Evolutionary conservation across 192 early-diverging fungal genomes (phyloP).

Genomic region (Podila verticillata): DNA sequence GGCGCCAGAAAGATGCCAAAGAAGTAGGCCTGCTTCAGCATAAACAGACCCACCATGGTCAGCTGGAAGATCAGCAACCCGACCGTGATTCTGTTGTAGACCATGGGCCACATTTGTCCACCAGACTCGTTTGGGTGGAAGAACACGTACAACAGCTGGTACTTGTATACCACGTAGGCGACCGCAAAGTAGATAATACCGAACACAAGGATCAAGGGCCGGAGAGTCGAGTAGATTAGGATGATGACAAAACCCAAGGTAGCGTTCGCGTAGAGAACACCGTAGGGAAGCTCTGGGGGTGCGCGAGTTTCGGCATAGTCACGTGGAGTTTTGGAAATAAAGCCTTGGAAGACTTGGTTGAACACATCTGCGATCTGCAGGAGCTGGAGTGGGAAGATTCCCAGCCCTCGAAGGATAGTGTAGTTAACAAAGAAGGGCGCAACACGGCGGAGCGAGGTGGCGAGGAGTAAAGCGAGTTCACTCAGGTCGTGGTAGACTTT

Average conservation of each 20-base stretch:
- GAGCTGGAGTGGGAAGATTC: constrained; percentile 73
- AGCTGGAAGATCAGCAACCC: constrained; percentile 73
- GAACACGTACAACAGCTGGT: constrained; percentile 83
- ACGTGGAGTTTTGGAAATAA: constrained; percentile 79
- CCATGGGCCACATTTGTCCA: constrained; percentile 77
- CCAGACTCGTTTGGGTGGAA: constrained; percentile 80
- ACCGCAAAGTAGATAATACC: constrained; percentile 75
- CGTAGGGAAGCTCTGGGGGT: constrained; percentile 77
- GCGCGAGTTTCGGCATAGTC: constrained; percentile 79
- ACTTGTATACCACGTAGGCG: constrained; percentile 78
- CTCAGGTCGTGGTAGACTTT: constrained; percentile 72
- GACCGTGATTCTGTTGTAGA: constrained; percentile 74
- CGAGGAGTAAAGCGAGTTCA: constrained; percentile 70
- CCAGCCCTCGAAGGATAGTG: constrained; percentile 77
- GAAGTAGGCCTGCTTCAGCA: constrained; percentile 62
- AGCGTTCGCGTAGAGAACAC: constrained; percentile 73
- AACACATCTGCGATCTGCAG: constrained; percentile 74
- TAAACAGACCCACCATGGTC: constrained; percentile 72
- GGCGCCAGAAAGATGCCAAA: constrained; percentile 59
- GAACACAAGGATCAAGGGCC: constrained; percentile 75
- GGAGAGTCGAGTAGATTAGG: constrained; percentile 79
- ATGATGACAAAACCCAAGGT: constrained; percentile 77
- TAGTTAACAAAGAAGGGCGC: constrained; percentile 87
- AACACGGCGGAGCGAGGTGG: constrained; percentile 71
- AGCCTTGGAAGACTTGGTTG: constrained; percentile 59